Evolutionary conservation across 1,284 basidiomycete genomes (phyloP), one percentile per base, ranked within the genome.

Genomic region (Papiliotrema laurentii): DNA sequence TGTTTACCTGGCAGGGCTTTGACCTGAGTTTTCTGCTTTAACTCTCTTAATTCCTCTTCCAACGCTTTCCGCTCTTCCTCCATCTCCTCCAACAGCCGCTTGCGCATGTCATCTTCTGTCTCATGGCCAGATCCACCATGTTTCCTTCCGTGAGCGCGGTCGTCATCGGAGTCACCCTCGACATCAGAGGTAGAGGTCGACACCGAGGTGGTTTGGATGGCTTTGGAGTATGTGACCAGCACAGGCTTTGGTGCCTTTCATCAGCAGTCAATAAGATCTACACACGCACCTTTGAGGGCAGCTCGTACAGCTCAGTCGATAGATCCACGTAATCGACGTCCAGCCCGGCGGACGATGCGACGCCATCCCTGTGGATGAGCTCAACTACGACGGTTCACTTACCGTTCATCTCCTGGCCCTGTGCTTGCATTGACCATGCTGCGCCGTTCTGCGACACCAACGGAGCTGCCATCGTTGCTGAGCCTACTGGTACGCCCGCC

Each of bases 141-240:
- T 10, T 25, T 37, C 11, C 47, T 18, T 16, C 53, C 34, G 16
- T 47, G 47, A 19, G 34, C 41, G 21, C 47, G 50, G 33, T 42
- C 45, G 14, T 51, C 59, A 7, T 64, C 61, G 50, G 84, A 77
- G 26, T 56, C 58, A n/a, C 45, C 47, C 13, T 58, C 56, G 14
- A 56, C 21, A 28, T 63, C 55, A 1, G 57, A 59, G 11, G 59
- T 63, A n/a, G 56, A 60, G 3, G 60, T 62, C 5, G 53, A 59
- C 5, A 53, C 55, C 30, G 62, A 58, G 26, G 83, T 79, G 0
- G 91, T 96, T 71, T 97, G 93, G 2, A 94, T 86, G 60, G 91
- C 86, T 72, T 94, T 96, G 58, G 92, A 93, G 66, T 96, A 97
- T 43, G 87, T 85, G 22, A 94, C 85, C 24, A 51, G 46, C 5